Percentiles rank a stretch among this genome's conserved stretches.
These are phyloP conservation scores for Paecilomyces niveus DNA, from an alignment of 2,329 filamentous ascomycete genomes.

Conservation along the genomic window DNA sequence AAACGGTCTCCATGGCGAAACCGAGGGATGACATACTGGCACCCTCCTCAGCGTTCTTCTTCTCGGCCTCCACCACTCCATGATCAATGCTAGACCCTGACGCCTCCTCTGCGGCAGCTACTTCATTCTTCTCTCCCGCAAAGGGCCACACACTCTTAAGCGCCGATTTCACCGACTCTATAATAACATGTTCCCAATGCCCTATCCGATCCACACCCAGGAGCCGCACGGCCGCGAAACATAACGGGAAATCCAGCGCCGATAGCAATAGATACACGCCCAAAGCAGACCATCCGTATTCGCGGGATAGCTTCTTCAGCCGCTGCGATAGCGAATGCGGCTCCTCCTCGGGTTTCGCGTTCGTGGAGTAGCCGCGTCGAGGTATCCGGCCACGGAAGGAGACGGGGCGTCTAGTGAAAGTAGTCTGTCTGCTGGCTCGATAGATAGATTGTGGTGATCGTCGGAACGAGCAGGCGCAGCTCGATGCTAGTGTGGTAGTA, in stretches of 20 bases:
- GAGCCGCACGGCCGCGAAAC: conserved; percentile 76
- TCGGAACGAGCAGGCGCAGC: not conserved
- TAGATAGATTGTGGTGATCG: not conserved
- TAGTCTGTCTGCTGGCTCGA: not conserved
- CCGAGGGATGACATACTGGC: conserved; percentile 59
- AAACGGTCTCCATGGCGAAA: not conserved
- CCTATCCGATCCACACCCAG: conserved; percentile 84
- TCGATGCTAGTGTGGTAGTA: not conserved
- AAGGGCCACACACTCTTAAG: conserved; percentile 36
- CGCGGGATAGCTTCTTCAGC: conserved; percentile 75
- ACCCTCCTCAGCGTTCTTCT: conserved; percentile 52
- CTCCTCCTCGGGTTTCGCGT: conserved; percentile 15
- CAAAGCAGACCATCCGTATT: conserved; percentile 90
- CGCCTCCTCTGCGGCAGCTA: conserved; percentile 8
- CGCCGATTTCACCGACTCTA: conserved; percentile 29
- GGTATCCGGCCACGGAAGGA: conserved; percentile 18
- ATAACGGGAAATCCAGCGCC: conserved; percentile 87
- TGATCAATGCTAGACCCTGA: conserved; percentile 21
- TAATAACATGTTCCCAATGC: conserved; percentile 38
- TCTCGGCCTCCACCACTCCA: conserved; percentile 57
- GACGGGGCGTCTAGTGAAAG: not conserved
- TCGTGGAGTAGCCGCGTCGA: conserved; percentile 10
- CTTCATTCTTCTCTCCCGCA: conserved; percentile 30
- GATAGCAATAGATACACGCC: conserved; percentile 85
- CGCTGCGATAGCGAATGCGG: conserved; percentile 57